phyloP scores from a whole-genome alignment of 495 filamentous ascomycete species.

The Podospora fimiseda region DNA sequence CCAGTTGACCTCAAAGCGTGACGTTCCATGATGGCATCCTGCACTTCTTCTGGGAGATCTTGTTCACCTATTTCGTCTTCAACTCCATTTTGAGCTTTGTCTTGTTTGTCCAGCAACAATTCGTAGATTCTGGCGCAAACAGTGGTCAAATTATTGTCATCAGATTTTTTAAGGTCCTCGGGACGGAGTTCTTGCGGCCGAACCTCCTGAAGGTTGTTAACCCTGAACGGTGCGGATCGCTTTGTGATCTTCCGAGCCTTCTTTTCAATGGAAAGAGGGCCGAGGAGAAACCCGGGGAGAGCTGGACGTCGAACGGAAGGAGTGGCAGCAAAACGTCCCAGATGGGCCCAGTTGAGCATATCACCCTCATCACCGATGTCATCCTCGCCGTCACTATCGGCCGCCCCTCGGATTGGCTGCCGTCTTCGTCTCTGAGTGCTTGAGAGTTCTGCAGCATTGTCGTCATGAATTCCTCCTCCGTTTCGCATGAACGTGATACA shows the following conservation, averaged over 20 bases:
- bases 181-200: constrained; percentile 66
- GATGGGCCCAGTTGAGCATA: constrained; percentile 78
- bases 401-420: constrained; percentile 22
- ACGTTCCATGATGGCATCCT: constrained; percentile 43
- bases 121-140: constrained; percentile 61
- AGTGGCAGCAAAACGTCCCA: constrained; percentile 70
- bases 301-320: constrained; percentile 66
- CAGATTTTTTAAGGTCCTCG: constrained; percentile 62
- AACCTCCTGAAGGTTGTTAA: constrained; percentile 57
- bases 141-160: constrained; percentile 67
- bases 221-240: constrained; percentile 55
- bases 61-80: constrained; percentile 33
- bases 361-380: constrained; percentile 64
- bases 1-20: constrained; percentile 55
- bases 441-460: constrained; percentile 36
- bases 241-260: constrained; percentile 62
- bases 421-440: constrained; percentile 42
- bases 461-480: constrained; percentile 41
- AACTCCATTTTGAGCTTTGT: constrained; percentile 34
- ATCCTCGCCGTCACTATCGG: constrained; percentile 31
- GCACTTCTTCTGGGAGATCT: constrained; percentile 19
- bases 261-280: constrained; percentile 84
- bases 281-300: constrained; percentile 78
- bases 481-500: constrained; percentile 81
- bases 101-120: constrained; percentile 33